A percentile compares a stretch with the other conserved stretches of the same genome.
Conservation (phyloP, 1,284 basidiomycete species). For the Mycosarcoma mackinlayi region DNA sequence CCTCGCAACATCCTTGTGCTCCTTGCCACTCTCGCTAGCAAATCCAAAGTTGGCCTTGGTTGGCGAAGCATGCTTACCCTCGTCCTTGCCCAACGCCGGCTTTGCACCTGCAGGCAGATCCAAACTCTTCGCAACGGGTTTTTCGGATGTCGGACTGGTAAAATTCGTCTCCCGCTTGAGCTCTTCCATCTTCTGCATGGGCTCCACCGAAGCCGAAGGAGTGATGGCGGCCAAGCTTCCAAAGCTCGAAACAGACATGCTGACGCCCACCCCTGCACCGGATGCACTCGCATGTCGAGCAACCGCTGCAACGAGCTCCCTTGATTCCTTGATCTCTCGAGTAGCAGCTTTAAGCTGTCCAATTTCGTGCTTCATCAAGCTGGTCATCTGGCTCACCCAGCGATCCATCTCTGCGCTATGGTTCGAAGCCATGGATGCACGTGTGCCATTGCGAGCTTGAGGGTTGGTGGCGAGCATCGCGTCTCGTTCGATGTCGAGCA, state of each 20-base stretch:
- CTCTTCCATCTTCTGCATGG: conserved; percentile 4
- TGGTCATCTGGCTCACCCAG: conserved; percentile 64
- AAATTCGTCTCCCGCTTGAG: conserved; percentile 6
- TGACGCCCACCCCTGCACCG: conserved; percentile 3
- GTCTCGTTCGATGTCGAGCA: conserved; percentile 65
- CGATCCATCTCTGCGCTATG: conserved; percentile 59
- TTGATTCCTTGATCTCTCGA: conserved; percentile 51
- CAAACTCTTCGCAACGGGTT: conserved; percentile 34
- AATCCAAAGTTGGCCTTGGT: conserved; percentile 42
- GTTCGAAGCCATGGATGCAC: conserved; percentile 10
- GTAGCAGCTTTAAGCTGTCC: conserved; percentile 61
- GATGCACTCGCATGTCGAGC: conserved; percentile 12
- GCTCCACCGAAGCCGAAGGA: conserved; percentile 17
- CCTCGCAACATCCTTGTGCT: conserved; percentile 8
- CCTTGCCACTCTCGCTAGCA: conserved; percentile 22
- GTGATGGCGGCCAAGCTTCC: conserved; percentile 32
- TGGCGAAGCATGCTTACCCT: conserved; percentile 32
- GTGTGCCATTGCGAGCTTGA: conserved; percentile 14
- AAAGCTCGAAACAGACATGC: conserved; percentile 21
- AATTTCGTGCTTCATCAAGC: conserved; percentile 66
- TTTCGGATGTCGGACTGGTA: conserved; percentile 46
- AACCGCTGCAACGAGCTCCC: conserved; percentile 49
- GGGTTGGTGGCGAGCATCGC: conserved; percentile 56
- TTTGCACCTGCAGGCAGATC: conserved; percentile 24
- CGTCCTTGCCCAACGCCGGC: conserved; percentile 35